These are phyloP conservation scores for Lactarius indigo DNA, from an alignment of 768 basidiomycete species.

Conservation along the genomic window DNA sequence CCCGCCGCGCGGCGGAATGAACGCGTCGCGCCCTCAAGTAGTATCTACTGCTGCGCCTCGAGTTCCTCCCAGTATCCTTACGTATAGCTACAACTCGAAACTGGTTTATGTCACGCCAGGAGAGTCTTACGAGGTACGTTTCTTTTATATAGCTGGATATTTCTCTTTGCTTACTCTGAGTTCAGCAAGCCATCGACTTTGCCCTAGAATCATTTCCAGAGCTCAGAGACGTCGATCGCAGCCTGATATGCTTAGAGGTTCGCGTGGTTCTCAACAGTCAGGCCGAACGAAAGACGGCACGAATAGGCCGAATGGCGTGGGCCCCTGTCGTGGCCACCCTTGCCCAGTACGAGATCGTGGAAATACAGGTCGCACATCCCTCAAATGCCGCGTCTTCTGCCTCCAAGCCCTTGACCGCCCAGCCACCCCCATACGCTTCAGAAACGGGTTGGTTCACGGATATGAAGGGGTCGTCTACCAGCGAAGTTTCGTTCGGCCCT, in stretches of 20 bases:
- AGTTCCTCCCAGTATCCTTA: constrained; percentile 24
- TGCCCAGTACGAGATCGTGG: constrained; percentile 31
- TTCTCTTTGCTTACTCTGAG: neutral
- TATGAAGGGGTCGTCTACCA: neutral
- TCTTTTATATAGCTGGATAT: too few species aligned
- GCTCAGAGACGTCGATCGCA: constrained; percentile 24
- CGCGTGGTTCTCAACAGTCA: constrained; percentile 23
- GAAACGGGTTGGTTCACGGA: neutral
- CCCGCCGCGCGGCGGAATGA: neutral
- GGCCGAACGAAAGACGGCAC: constrained; percentile 21
- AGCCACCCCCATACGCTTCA: constrained; percentile 18
- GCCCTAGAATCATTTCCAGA: constrained; percentile 27
- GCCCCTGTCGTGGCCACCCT: constrained; percentile 23
- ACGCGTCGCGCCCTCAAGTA: neutral
- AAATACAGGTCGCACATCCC: constrained; percentile 23
- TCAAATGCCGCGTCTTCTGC: constrained; percentile 4
- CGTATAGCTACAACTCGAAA: constrained; percentile 28
- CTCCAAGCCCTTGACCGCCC: neutral
- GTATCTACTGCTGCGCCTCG: neutral
- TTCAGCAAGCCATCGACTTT: constrained; percentile 27
- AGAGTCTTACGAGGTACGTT: constrained; percentile 27
- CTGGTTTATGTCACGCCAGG: constrained; percentile 32
- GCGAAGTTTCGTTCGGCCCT: neutral
- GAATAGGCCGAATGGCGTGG: constrained; percentile 31
- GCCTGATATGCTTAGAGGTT: constrained; percentile 29